These are phyloP conservation scores for Tricharina praecox DNA, from an alignment of 495 filamentous ascomycete species.

Conservation along the genomic window DNA sequence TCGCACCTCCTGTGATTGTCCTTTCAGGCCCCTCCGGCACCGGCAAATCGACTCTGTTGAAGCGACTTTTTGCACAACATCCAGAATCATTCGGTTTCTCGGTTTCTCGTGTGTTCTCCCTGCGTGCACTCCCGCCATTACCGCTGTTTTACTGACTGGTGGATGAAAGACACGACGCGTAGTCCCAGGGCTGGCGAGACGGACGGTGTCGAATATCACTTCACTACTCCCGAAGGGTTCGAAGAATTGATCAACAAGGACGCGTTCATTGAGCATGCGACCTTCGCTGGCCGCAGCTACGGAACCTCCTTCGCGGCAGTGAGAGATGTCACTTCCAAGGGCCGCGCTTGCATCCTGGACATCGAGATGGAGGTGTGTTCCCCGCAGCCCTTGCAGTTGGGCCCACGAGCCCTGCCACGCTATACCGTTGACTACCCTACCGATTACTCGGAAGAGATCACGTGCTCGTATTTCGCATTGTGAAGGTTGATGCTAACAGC, in stretches of 20 bases:
- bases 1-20: conserved; percentile 45
- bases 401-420: too few species aligned
- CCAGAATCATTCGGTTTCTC: conserved; percentile 64
- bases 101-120: conserved; percentile 37
- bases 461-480: too few species aligned
- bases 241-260: conserved; percentile 45
- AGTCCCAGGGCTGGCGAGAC: conserved; percentile 57
- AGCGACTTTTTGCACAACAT: conserved; percentile 47
- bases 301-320: conserved; percentile 68
- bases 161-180: conserved; percentile 50
- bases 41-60: conserved; percentile 75
- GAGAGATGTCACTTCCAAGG: conserved; percentile 51
- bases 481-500: neutral
- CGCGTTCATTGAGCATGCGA: conserved; percentile 77
- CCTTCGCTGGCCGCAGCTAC: conserved; percentile 77
- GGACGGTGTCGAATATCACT: conserved; percentile 70
- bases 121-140: neutral
- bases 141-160: neutral
- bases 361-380: conserved; percentile 44
- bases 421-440: too few species aligned
- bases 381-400: too few species aligned
- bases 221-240: conserved; percentile 50
- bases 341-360: conserved; percentile 53
- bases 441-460: too few species aligned
- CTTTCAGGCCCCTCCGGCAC: conserved; percentile 75